Percentiles rank a stretch among this genome's conserved stretches.
Evolutionary conservation across 495 filamentous ascomycete species (phyloP).

Genomic region (Talaromyces proteolyticus): DNA sequence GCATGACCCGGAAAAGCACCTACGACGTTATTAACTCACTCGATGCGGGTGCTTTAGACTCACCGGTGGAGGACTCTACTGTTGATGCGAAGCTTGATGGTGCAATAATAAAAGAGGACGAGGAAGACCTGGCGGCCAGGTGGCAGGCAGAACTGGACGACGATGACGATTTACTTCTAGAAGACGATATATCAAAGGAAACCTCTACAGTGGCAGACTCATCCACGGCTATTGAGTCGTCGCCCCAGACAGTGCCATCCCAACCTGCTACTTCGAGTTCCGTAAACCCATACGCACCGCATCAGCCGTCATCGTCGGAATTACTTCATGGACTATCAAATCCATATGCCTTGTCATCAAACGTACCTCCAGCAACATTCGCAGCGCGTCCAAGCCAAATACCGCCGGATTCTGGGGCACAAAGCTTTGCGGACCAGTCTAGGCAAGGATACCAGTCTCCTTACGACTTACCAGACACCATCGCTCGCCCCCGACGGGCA

Average conservation of each 20-base stretch:
- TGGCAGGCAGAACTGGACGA: slow-evolving; percentile 80
- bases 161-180: slow-evolving; percentile 71
- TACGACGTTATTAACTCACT: slow-evolving; percentile 31
- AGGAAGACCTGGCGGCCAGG: slow-evolving; percentile 65
- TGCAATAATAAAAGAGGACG: slow-evolving; percentile 19
- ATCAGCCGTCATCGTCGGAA: slow-evolving; percentile 39
- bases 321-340: slow-evolving; percentile 24
- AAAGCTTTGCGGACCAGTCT: slow-evolving; percentile 83
- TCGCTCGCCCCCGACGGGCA: slow-evolving; percentile 61
- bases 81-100: slow-evolving; percentile 4
- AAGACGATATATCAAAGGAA: slow-evolving; percentile 40
- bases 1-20: slow-evolving; percentile 37
- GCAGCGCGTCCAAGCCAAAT: slow-evolving; percentile 26
- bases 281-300: slow-evolving; percentile 30
- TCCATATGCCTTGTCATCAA: slow-evolving; percentile 15
- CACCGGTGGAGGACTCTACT: slow-evolving; percentile 16
- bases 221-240: neutral
- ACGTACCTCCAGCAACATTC: slow-evolving; percentile 29
- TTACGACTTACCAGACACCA: slow-evolving; percentile 90
- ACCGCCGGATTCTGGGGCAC: slow-evolving; percentile 32
- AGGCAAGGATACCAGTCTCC: slow-evolving; percentile 91
- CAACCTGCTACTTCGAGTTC: slow-evolving; percentile 7
- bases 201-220: neutral
- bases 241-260: neutral
- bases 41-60: slow-evolving; percentile 17